Evolutionary conservation across 441 rosid genomes (phyloP).

Genomic region (Omphalea diandra): DNA sequence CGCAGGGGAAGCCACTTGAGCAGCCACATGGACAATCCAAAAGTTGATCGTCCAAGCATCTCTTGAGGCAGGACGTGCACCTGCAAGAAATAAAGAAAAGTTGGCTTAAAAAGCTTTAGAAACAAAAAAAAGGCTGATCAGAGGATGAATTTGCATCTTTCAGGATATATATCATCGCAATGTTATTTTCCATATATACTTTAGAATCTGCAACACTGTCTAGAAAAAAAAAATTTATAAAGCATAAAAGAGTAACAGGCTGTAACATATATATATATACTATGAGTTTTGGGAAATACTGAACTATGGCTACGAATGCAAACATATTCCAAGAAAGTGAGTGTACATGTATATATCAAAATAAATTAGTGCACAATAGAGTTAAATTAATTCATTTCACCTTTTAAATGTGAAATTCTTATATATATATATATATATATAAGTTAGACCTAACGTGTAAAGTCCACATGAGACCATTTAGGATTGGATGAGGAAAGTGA

Average conservation of each 20-base stretch:
- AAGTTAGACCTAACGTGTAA: too few species aligned
- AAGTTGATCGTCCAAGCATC: constrained; percentile 77
- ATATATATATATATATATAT: not conserved
- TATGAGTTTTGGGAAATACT: constrained; percentile 19
- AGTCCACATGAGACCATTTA: too few species aligned
- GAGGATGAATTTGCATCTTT: constrained; percentile 13
- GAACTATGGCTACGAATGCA: constrained; percentile 45
- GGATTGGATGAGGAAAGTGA: too few species aligned
- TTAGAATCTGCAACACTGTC: constrained; percentile 22
- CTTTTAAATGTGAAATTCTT: too few species aligned
- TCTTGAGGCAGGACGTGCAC: constrained; percentile 89
- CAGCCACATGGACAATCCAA: constrained; percentile 64
- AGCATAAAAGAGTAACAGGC: not conserved
- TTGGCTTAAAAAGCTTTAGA: constrained; percentile 1
- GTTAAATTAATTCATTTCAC: too few species aligned
- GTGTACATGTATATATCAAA: too few species aligned
- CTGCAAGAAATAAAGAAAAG: constrained; percentile 34
- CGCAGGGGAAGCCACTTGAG: constrained; percentile 70
- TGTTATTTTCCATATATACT: constrained; percentile 10
- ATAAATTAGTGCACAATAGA: too few species aligned
- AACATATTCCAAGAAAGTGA: constrained; percentile 40
- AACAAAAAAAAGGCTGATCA: too few species aligned
- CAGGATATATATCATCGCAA: not conserved
- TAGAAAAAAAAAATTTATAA: constrained; percentile 7
- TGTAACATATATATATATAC: too few species aligned